Percentiles rank a stretch among this genome's conserved stretches.
These are phyloP conservation scores for Barnettozyma sp. DNA, from an alignment of 805 yeast genomes.

Conservation along the genomic window DNA sequence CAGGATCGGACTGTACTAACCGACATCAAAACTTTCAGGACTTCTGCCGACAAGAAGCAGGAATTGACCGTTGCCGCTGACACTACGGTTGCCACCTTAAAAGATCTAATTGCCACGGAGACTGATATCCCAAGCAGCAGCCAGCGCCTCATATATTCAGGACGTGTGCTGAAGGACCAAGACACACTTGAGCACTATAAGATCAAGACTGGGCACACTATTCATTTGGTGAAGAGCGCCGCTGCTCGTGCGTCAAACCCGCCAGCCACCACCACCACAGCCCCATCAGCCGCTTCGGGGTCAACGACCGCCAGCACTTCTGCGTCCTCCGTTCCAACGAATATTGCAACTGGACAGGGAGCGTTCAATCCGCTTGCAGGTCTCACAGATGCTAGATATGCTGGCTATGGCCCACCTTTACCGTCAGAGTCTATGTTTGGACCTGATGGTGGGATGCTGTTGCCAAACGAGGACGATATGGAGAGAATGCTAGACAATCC, in stretches of 20 bases:
- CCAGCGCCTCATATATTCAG: constrained; percentile 89
- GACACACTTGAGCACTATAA: constrained; percentile 72
- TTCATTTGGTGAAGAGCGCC: constrained; percentile 86
- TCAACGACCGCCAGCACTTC: constrained; percentile 17
- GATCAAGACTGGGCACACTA: constrained; percentile 77
- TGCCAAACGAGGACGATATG: constrained; percentile 69
- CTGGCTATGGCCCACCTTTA: constrained; percentile 74
- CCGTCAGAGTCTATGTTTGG: constrained; percentile 89
- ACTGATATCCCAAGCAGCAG: constrained; percentile 66
- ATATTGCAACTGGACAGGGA: constrained; percentile 81
- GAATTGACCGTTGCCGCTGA: constrained; percentile 49
- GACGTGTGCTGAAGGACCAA: constrained; percentile 82
- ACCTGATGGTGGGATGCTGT: constrained; percentile 82
- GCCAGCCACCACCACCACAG: constrained; percentile 20
- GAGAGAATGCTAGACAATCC: constrained; percentile 75
- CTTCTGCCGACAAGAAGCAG: constrained; percentile 73
- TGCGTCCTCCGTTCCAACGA: constrained; percentile 62
- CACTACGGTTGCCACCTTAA: constrained; percentile 60
- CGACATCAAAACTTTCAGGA: constrained; percentile 9
- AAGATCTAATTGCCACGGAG: constrained; percentile 51
- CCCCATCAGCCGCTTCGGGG: constrained; percentile 38
- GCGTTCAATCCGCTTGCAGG: constrained; percentile 88
- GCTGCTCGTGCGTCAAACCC: constrained; percentile 41
- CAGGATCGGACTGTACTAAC: neutral
- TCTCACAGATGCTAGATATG: constrained; percentile 91